phyloP scores from a whole-genome alignment of 805 yeast species.

The Monosporozyma unispora region DNA sequence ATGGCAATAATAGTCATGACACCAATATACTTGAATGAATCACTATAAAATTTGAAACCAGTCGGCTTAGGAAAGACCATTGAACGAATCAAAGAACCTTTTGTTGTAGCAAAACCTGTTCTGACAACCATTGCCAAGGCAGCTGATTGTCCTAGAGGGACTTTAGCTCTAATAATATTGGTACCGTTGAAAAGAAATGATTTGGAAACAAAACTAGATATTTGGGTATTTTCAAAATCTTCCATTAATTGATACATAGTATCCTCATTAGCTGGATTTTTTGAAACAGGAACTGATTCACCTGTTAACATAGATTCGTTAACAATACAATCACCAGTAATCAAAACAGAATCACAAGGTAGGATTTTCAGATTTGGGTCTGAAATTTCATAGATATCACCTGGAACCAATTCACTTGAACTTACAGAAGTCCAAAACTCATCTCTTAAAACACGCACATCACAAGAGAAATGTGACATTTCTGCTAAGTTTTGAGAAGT shows the following conservation, averaged over 20 bases:
- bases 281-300: conserved; percentile 94
- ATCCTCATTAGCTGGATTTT: conserved; percentile 55
- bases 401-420: conserved; percentile 82
- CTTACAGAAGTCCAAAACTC: conserved; percentile 83
- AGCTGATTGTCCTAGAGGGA: conserved; percentile 40
- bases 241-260: conserved; percentile 46
- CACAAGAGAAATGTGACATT: conserved; percentile 67
- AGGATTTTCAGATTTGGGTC: conserved; percentile 67
- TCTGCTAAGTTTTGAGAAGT: conserved; percentile 65
- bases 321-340: conserved; percentile 91
- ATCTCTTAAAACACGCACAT: conserved; percentile 81
- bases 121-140: conserved; percentile 82
- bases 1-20: conserved; percentile 83
- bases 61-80: conserved; percentile 95
- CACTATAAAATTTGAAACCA: conserved; percentile 87
- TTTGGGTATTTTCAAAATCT: conserved; percentile 47
- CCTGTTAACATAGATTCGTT: conserved; percentile 98
- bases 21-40: conserved; percentile 92
- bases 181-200: conserved; percentile 86
- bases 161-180: conserved; percentile 71
- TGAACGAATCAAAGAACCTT: conserved; percentile 86
- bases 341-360: conserved; percentile 83
- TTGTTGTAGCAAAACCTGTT: conserved; percentile 92
- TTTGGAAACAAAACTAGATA: conserved; percentile 57
- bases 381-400: conserved; percentile 86